Evolutionary conservation across 805 yeast species (phyloP).

Genomic region (Ogataea sp.): DNA sequence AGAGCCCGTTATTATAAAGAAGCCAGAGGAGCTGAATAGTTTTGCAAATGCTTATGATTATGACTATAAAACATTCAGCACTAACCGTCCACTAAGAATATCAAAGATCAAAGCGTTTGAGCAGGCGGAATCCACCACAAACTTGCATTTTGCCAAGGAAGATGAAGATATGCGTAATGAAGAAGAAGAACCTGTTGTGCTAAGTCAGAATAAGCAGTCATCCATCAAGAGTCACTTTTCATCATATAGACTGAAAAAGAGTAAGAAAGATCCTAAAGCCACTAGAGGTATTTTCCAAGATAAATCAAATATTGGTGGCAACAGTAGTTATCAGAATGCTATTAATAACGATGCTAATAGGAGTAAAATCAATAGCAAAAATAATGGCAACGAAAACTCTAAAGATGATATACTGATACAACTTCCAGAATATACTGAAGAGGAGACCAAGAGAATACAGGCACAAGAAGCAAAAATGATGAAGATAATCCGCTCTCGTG

Average conservation of each 20-base stretch:
- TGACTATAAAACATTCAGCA: slow-evolving; percentile 27
- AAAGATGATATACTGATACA: slow-evolving; percentile 10
- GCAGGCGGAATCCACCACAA: slow-evolving; percentile 27
- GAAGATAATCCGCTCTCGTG: too few relatives aligned
- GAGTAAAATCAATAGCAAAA: not conserved
- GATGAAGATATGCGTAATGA: slow-evolving; percentile 8
- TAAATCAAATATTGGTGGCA: too few relatives aligned
- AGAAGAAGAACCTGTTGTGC: too few relatives aligned
- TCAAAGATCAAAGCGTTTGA: slow-evolving; percentile 29
- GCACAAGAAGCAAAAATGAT: slow-evolving; percentile 1
- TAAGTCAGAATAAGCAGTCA: too few relatives aligned
- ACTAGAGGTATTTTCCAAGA: too few relatives aligned
- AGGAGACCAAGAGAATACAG: slow-evolving; percentile 9
- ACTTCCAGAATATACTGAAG: slow-evolving; percentile 14
- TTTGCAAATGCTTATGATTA: slow-evolving; percentile 26
- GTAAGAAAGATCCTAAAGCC: not conserved
- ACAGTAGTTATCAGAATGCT: not conserved
- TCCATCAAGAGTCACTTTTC: not conserved
- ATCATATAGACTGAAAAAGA: slow-evolving; percentile 1
- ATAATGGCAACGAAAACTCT: not conserved
- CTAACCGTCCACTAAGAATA: slow-evolving; percentile 23
- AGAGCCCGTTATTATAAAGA: slow-evolving; percentile 17
- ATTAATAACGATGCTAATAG: not conserved
- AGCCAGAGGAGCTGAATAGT: slow-evolving; percentile 16
- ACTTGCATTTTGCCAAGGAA: slow-evolving; percentile 17